These are phyloP conservation scores for Colletotrichum tropicale DNA, from an alignment of 2,329 filamentous ascomycete genomes.

Conservation along the genomic window DNA sequence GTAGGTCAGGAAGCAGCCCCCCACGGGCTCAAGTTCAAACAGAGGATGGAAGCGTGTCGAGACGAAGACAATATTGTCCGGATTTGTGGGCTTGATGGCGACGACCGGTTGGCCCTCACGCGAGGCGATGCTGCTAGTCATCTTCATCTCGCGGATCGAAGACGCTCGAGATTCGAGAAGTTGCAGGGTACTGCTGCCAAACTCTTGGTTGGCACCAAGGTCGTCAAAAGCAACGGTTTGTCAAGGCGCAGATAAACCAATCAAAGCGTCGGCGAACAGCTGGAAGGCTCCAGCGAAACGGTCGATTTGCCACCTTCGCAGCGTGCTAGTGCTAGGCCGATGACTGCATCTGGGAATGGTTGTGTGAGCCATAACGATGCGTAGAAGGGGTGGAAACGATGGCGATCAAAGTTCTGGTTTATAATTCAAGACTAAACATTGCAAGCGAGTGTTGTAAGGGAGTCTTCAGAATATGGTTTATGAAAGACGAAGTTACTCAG, in stretches of 20 bases:
- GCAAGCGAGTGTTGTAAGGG: not conserved
- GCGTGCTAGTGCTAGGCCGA: not conserved
- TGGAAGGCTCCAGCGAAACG: not conserved
- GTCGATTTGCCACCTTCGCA: not conserved
- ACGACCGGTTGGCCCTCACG: not conserved
- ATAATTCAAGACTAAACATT: fast-evolving
- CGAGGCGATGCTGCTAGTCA: not conserved
- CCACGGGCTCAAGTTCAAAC: not conserved
- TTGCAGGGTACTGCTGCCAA: not conserved
- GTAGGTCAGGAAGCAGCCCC: not conserved
- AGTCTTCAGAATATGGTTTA: not conserved
- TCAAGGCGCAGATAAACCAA: not conserved
- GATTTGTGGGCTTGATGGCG: not conserved
- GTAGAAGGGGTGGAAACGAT: not conserved
- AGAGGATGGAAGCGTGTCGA: not conserved
- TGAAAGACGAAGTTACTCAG: not conserved
- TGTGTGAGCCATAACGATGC: not conserved
- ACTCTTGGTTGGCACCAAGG: not conserved
- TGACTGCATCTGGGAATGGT: not conserved
- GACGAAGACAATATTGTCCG: not conserved
- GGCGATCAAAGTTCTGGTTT: not conserved
- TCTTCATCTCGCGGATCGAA: not conserved
- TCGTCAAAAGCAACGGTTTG: not conserved
- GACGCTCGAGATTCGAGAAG: not conserved
- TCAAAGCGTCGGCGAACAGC: not conserved